Conservation (phyloP, 2,329 filamentous ascomycete species). For the Apiospora phragmitis region DNA sequence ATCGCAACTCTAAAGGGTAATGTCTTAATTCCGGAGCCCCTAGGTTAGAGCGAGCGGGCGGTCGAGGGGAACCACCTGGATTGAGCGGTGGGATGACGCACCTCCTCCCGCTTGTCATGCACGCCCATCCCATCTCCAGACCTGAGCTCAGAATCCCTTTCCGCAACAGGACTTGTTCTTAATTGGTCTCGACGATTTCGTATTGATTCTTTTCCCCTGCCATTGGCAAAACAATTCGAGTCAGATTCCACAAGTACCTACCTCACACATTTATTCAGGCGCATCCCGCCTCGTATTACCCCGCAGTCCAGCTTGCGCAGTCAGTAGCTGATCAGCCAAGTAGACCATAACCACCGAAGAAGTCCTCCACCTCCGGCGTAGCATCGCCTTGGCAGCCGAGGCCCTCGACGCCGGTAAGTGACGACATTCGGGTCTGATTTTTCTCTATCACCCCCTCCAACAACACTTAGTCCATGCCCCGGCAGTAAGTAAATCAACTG, state of each 20-base stretch:
- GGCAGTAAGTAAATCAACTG: neutral
- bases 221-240: neutral
- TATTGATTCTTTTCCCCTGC: neutral
- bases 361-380: slow-evolving; percentile 21
- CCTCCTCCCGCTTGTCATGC: neutral
- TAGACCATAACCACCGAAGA: slow-evolving; percentile 10
- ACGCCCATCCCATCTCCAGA: neutral
- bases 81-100: neutral
- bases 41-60: neutral
- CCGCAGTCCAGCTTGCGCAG: neutral
- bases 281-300: neutral
- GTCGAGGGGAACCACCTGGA: neutral
- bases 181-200: neutral
- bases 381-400: slow-evolving; percentile 31
- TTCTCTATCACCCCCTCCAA: neutral
- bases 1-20: neutral
- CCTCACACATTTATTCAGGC: neutral
- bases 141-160: neutral
- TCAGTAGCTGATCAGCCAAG: too few relatives aligned
- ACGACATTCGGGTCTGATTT: neutral
- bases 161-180: neutral
- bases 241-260: neutral
- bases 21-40: neutral
- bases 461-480: neutral
- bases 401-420: slow-evolving; percentile 21